phyloP scores from a whole-genome alignment of 306 rosid species.

The Acacia acuminata region DNA sequence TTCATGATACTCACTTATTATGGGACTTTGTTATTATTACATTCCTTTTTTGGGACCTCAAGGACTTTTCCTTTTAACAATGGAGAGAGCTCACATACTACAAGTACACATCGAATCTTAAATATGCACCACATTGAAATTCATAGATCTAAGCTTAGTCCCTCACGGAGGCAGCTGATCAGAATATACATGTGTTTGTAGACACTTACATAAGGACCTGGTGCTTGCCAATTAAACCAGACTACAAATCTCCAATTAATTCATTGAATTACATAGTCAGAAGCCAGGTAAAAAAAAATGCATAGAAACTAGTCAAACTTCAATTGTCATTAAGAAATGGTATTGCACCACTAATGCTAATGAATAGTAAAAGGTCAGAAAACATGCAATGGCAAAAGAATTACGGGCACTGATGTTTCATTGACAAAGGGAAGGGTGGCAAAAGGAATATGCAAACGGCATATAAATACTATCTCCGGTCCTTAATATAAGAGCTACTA shows the following conservation, averaged over 20 bases:
- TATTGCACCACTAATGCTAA: background rate
- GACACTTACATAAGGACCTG: background rate
- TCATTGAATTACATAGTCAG: constrained; percentile 5
- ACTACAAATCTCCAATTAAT: background rate
- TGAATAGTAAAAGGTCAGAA: background rate
- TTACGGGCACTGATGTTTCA: background rate
- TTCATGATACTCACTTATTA: too few relatives aligned
- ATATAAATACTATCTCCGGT: too few relatives aligned
- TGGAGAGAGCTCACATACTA: background rate
- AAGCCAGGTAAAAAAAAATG: background rate
- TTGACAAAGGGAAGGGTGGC: background rate
- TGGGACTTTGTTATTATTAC: too few relatives aligned
- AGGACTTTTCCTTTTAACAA: background rate
- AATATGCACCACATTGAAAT: background rate
- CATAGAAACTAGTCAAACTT: background rate
- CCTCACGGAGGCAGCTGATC: constrained; percentile 6
- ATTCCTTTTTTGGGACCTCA: too few relatives aligned
- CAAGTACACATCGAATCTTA: background rate
- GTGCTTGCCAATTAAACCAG: background rate
- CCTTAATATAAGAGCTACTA: too few relatives aligned
- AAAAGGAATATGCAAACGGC: background rate
- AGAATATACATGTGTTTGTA: background rate
- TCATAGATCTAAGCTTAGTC: background rate
- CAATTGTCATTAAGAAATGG: constrained; percentile 20
- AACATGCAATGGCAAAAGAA: background rate